Base-by-base conservation (phyloP, 495 filamentous ascomycete genomes). In the Penicillium roqueforti region DNA sequence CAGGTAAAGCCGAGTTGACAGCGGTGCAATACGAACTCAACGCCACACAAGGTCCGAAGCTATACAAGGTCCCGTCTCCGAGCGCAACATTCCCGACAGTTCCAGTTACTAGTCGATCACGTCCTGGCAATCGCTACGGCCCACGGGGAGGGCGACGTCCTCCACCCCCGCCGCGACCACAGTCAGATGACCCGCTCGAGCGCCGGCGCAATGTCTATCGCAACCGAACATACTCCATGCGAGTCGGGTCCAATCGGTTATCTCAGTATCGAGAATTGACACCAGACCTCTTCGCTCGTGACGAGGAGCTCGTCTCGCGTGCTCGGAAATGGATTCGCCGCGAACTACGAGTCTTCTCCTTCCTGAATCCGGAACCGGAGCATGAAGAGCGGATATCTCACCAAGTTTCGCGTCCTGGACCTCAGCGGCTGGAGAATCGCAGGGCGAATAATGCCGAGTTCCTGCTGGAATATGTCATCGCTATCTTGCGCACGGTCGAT, bases 281-380 rank as follows among this genome's bases (percentile, higher is more conserved):
- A 3, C 88, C 91, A 0, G 66, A 80, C 31, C 58, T 80, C 3
- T 88, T 97, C 67, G 72, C 72, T 52, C 68, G 68, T 6, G 80
- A 87, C 53, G 73, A 85, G 43, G 76, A 86, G 37, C 80, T 96
- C 1, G 76, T 91, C 39, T 89, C 87, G 2, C 83, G 89, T 19
- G 92, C 93, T n/a, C 79, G 89, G 28, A 85, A 83, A 50, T 98
- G 89, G 84, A 83, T 96, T 49, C 83, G 93, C 4, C 81, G 93
- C 32, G 93, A 98, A 60, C 76, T 98, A 8, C 82, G 86, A 60
- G 91, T 96, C 37, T 98, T 96, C 59, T 79, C 80, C 42, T 96
- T 91, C 62, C 75, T 95, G 38, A 73, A 76, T 51, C 68, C 76
- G 0, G 73, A 71, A 14, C 10, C 62, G 11, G 55, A 69, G 32